Conservation (phyloP, 1,284 basidiomycete species). For the Tilletia indica region DNA sequence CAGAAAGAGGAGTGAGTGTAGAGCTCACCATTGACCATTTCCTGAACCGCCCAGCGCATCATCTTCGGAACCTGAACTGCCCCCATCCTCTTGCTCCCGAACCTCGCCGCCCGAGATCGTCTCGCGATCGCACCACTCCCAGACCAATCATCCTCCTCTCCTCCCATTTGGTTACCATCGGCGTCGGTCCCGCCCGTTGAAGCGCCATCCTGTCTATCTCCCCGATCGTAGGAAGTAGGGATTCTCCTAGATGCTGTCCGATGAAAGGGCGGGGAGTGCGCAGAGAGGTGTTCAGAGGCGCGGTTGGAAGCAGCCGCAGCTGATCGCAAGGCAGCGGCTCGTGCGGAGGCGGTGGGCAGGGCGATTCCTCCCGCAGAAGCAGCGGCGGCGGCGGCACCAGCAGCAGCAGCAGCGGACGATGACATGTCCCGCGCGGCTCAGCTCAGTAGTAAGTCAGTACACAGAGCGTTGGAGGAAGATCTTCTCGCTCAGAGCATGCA, state of each 20-base stretch:
- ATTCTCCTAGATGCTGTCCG: neutral
- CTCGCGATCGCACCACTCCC: conserved; percentile 19
- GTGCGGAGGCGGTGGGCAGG: neutral
- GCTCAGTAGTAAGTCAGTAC: neutral
- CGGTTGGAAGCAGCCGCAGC: neutral
- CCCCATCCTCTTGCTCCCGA: conserved; percentile 23
- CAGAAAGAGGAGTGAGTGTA: neutral
- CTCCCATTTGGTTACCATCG: too few relatives aligned
- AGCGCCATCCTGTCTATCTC: too few relatives aligned
- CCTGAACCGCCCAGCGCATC: conserved; percentile 14
- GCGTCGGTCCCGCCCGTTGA: too few relatives aligned
- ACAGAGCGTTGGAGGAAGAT: too few relatives aligned
- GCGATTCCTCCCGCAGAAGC: neutral
- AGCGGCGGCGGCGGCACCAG: neutral
- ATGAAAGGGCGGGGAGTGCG: neutral
- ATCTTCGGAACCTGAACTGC: conserved; percentile 11
- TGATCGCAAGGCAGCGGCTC: conserved; percentile 2
- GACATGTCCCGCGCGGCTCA: neutral
- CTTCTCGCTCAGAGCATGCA: too few relatives aligned
- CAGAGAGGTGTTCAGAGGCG: neutral
- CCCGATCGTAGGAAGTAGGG: too few relatives aligned
- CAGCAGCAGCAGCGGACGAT: neutral
- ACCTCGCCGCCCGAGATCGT: conserved; percentile 27
- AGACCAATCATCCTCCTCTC: too few relatives aligned
- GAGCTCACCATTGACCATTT: conserved; percentile 3